Evolutionary conservation across 2,329 filamentous ascomycete species (phyloP).

Genomic region (Tolypocladium inflatum): DNA sequence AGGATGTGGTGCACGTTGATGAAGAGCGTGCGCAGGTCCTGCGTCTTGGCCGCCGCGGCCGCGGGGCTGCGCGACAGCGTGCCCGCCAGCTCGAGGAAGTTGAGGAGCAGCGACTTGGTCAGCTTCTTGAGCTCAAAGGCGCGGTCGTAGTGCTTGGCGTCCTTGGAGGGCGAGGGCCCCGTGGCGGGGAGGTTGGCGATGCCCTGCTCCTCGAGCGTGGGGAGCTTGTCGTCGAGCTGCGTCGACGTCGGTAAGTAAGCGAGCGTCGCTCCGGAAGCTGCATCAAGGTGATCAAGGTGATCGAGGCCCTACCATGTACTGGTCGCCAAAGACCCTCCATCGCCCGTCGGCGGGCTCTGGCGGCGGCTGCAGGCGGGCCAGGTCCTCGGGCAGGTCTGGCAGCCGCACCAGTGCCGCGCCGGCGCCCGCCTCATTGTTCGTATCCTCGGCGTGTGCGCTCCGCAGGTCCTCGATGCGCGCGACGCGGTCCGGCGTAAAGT

Average conservation of each 20-base stretch:
- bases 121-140: slow-evolving; percentile 65
- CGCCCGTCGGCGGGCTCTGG: slow-evolving; percentile 59
- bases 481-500: slow-evolving; percentile 72
- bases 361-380: slow-evolving; percentile 74
- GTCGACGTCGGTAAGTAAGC: neutral
- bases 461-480: slow-evolving; percentile 40
- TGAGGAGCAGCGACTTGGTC: slow-evolving; percentile 75
- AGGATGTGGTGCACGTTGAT: slow-evolving; percentile 89
- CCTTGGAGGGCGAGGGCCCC: slow-evolving; percentile 29
- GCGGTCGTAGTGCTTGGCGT: slow-evolving; percentile 50
- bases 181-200: slow-evolving; percentile 54
- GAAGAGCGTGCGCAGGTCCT: slow-evolving; percentile 71
- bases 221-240: slow-evolving; percentile 51
- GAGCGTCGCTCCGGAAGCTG: neutral
- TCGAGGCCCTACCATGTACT: slow-evolving; percentile 50
- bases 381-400: slow-evolving; percentile 54
- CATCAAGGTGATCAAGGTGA: too few relatives aligned
- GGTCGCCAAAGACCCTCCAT: slow-evolving; percentile 66
- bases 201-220: slow-evolving; percentile 58
- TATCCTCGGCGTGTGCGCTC: slow-evolving; percentile 23
- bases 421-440: slow-evolving; percentile 8
- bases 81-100: slow-evolving; percentile 78
- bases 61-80: slow-evolving; percentile 16
- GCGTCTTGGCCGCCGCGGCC: slow-evolving; percentile 59
- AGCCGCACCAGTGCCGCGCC: slow-evolving; percentile 21